Evolutionary conservation across 345 rosid species (phyloP).

Genomic region (Noccaea bulbosa): DNA sequence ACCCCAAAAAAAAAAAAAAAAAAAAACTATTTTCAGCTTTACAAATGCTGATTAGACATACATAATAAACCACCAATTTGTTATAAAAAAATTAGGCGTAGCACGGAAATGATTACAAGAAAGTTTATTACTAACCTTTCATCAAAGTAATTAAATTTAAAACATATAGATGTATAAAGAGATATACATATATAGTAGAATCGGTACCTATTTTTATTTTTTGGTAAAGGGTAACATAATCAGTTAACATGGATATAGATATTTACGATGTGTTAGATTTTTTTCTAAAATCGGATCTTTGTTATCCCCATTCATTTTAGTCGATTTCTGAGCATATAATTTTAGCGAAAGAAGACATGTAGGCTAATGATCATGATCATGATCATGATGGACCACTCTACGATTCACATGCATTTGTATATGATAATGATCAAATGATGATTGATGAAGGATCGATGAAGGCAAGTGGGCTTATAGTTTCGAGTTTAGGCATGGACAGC

Average conservation of each 20-base stretch:
- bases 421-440: slow-evolving; percentile 24
- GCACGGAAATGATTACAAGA: background rate
- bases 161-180: background rate
- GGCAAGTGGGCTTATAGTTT: slow-evolving; percentile 34
- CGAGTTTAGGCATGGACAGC: slow-evolving; percentile 34
- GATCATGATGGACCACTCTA: slow-evolving; percentile 37
- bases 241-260: too few species aligned
- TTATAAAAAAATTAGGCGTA: background rate
- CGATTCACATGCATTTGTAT: slow-evolving; percentile 26
- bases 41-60: background rate
- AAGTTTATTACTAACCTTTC: background rate
- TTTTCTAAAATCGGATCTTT: background rate
- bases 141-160: background rate
- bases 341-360: background rate
- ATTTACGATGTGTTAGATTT: background rate
- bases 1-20: too few species aligned
- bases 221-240: too few species aligned
- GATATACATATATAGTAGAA: too few species aligned
- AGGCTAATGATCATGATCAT: too few species aligned
- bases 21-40: background rate
- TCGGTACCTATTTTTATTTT: too few species aligned
- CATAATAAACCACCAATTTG: background rate
- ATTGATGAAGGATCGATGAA: slow-evolving; percentile 6
- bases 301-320: background rate
- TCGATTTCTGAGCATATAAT: background rate